phyloP scores from a whole-genome alignment of 1,139 yeast genomes.

The Ogataea hybrid region DNA sequence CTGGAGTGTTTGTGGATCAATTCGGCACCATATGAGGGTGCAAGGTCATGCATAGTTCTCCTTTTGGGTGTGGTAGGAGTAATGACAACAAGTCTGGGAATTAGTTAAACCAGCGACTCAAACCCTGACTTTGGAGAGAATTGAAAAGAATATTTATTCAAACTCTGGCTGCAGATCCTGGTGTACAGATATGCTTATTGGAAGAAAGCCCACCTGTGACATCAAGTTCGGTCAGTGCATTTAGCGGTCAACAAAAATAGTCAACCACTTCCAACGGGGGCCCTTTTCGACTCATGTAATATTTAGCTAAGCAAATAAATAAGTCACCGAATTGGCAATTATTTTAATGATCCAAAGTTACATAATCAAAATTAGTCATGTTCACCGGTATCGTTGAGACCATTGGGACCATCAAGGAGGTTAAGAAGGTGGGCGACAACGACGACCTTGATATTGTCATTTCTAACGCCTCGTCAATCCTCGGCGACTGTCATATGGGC shows the following conservation, averaged over 20 bases:
- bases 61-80: too few relatives aligned
- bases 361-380: slow-evolving; percentile 42
- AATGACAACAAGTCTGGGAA: too few relatives aligned
- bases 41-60: too few relatives aligned
- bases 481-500: slow-evolving; percentile 83
- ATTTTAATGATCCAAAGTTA: background rate
- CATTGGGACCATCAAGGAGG: slow-evolving; percentile 61
- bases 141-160: background rate
- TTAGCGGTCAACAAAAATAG: background rate
- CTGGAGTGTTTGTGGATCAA: background rate
- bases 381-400: slow-evolving; percentile 93
- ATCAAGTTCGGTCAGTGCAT: background rate
- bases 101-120: too few relatives aligned
- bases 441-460: slow-evolving; percentile 53
- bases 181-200: background rate
- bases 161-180: background rate
- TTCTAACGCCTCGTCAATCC: slow-evolving; percentile 57
- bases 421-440: slow-evolving; percentile 3
- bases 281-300: background rate
- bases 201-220: background rate
- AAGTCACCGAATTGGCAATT: background rate
- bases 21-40: too few relatives aligned
- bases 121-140: too few relatives aligned
- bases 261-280: too few relatives aligned
- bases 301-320: background rate